phyloP scores from a whole-genome alignment of 345 rosid genomes.

The Cochlearia excelsa region DNA sequence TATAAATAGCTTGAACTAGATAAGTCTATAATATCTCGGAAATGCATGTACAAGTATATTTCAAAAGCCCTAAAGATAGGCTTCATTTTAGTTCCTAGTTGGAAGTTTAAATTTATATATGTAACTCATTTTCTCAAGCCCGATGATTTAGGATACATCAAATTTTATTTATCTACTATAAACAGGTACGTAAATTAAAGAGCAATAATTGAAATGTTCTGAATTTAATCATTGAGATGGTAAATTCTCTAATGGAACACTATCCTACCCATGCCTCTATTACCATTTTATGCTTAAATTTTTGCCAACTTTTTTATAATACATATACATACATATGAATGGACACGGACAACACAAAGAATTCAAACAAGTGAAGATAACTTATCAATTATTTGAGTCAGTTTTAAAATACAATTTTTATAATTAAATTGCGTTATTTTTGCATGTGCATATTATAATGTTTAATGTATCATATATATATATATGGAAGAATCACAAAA shows the following conservation, averaged over 20 bases:
- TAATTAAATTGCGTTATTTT: background rate
- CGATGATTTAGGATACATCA: background rate
- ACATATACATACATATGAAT: slow-evolving; percentile 8
- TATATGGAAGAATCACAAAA: no score
- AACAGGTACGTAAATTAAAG: no score
- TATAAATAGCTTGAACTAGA: slow-evolving; percentile 1
- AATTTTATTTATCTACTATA: slow-evolving; percentile 12
- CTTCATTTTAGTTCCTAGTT: slow-evolving; percentile 17
- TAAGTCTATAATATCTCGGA: slow-evolving; percentile 12
- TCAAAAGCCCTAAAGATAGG: slow-evolving; percentile 24
- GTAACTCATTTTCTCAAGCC: no score
- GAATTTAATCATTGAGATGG: no score
- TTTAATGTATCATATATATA: background rate
- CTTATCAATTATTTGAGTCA: background rate
- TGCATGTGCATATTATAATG: no score
- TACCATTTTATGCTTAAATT: no score
- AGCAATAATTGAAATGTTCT: no score
- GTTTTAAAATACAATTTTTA: slow-evolving; percentile 4
- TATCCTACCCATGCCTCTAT: slow-evolving; percentile 25
- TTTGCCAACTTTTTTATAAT: background rate
- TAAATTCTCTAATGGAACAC: background rate
- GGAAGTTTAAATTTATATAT: background rate
- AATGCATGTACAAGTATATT: slow-evolving; percentile 19
- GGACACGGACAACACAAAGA: slow-evolving; percentile 25
- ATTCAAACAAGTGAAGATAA: slow-evolving; percentile 3